Percentiles rank a stretch among this genome's conserved stretches.
phyloP scores from a whole-genome alignment of 345 rosid species.

The Eucalyptus cloeziana region DNA sequence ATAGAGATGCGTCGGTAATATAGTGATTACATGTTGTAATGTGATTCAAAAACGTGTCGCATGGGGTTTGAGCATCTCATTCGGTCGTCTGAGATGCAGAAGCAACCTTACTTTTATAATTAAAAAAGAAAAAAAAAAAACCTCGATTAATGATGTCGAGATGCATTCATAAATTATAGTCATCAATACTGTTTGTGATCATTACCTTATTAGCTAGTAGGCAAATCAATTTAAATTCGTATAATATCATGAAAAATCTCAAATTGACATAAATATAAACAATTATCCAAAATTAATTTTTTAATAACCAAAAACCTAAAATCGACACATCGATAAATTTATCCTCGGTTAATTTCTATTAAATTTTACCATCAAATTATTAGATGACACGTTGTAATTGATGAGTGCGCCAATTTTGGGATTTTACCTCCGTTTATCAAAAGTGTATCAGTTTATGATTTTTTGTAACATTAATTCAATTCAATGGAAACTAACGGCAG shows the following conservation, averaged over 20 bases:
- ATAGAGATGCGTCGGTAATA: accelerated
- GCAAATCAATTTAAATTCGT: neutral
- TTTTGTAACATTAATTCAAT: too few relatives aligned
- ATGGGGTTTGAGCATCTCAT: neutral
- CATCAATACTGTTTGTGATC: neutral
- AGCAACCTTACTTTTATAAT: neutral
- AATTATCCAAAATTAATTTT: too few relatives aligned
- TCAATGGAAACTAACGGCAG: too few relatives aligned
- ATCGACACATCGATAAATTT: too few relatives aligned
- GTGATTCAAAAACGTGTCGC: neutral
- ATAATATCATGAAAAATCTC: too few relatives aligned
- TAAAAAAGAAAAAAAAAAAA: neutral
- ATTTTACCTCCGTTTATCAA: too few relatives aligned
- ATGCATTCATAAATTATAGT: neutral
- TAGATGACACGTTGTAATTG: too few relatives aligned
- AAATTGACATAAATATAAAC: too few relatives aligned
- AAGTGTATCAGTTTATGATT: too few relatives aligned
- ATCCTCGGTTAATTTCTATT: too few relatives aligned
- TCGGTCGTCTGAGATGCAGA: accelerated
- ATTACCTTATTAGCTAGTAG: neutral
- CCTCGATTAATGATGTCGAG: accelerated
- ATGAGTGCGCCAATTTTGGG: neutral
- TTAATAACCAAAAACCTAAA: neutral
- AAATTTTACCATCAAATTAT: too few relatives aligned
- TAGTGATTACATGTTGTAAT: neutral